Conservation (phyloP, 345 rosid species). For the Eucalyptus virginea region DNA sequence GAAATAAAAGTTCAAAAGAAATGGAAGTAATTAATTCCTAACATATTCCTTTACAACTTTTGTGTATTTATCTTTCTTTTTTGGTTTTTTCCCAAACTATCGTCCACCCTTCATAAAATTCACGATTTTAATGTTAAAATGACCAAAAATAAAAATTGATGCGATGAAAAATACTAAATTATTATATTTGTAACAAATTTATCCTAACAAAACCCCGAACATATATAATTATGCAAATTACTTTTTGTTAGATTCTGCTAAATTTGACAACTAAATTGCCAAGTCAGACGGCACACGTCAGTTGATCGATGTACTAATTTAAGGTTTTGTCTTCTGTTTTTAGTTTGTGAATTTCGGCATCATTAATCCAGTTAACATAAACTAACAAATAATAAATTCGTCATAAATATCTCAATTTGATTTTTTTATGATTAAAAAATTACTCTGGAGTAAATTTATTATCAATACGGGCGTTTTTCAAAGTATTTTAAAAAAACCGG, state of each 20-base stretch:
- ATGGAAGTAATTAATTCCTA: not conserved
- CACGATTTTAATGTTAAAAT: not conserved
- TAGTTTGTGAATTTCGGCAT: too few species aligned
- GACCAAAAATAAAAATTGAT: too few species aligned
- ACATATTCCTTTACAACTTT: not conserved
- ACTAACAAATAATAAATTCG: rapidly evolving
- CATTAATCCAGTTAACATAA: too few species aligned
- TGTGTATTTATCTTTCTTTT: not conserved
- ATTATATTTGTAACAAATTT: rapidly evolving
- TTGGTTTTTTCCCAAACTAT: not conserved
- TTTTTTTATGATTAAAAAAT: too few species aligned
- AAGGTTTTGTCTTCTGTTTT: rapidly evolving
- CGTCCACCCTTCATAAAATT: not conserved
- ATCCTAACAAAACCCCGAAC: rapidly evolving
- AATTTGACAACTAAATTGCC: rapidly evolving
- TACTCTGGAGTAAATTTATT: too few species aligned
- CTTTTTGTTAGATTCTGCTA: rapidly evolving
- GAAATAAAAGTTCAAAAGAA: not conserved
- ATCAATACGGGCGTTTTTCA: too few species aligned
- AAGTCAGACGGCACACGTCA: rapidly evolving
- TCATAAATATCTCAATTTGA: too few species aligned
- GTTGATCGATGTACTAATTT: too few species aligned
- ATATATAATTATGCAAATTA: too few species aligned
- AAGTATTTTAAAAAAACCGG: not conserved
- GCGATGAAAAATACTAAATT: too few species aligned